Conservation (phyloP, 2,329 filamentous ascomycete species). For the Ceratocystis lukuohia region DNA sequence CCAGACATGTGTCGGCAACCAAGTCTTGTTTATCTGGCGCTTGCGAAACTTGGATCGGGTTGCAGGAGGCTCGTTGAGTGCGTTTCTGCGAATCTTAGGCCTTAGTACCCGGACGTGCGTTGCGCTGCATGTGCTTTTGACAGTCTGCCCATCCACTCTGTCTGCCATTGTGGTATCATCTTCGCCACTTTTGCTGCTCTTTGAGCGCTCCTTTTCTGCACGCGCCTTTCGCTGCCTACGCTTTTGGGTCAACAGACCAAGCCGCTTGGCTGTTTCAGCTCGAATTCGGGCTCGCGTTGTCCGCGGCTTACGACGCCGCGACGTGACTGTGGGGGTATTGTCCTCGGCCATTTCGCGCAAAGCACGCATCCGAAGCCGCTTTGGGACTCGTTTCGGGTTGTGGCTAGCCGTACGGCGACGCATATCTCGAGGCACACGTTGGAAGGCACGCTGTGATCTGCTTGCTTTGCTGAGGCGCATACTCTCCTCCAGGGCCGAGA, state of each 20-base stretch:
- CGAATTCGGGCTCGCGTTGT: slow-evolving; percentile 49
- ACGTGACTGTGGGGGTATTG: slow-evolving; percentile 71
- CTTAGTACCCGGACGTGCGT: slow-evolving; percentile 23
- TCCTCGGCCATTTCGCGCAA: slow-evolving; percentile 68
- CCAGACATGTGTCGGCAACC: slow-evolving; percentile 89
- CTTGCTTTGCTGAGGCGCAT: slow-evolving; percentile 59
- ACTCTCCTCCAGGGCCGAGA: slow-evolving; percentile 67
- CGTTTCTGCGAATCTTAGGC: slow-evolving; percentile 58
- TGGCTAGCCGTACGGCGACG: slow-evolving; percentile 83
- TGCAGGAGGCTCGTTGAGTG: slow-evolving; percentile 45
- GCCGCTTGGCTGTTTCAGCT: slow-evolving; percentile 59
- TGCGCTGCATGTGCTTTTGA: neutral
- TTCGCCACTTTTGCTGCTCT: slow-evolving; percentile 22
- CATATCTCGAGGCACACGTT: slow-evolving; percentile 74
- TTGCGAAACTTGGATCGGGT: slow-evolving; percentile 61
- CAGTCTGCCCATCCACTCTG: slow-evolving; percentile 5
- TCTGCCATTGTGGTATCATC: slow-evolving; percentile 12
- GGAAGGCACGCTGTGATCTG: slow-evolving; percentile 62
- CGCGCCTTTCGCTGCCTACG: slow-evolving; percentile 32
- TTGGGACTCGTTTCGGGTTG: slow-evolving; percentile 82
- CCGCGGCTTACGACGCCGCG: slow-evolving; percentile 46
- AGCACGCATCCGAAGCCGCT: slow-evolving; percentile 57
- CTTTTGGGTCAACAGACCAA: slow-evolving; percentile 50
- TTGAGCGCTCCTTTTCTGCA: slow-evolving; percentile 25
- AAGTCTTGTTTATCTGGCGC: slow-evolving; percentile 77